Conservation (phyloP, 768 basidiomycete genomes). For the Podaxis pistillaris region DNA sequence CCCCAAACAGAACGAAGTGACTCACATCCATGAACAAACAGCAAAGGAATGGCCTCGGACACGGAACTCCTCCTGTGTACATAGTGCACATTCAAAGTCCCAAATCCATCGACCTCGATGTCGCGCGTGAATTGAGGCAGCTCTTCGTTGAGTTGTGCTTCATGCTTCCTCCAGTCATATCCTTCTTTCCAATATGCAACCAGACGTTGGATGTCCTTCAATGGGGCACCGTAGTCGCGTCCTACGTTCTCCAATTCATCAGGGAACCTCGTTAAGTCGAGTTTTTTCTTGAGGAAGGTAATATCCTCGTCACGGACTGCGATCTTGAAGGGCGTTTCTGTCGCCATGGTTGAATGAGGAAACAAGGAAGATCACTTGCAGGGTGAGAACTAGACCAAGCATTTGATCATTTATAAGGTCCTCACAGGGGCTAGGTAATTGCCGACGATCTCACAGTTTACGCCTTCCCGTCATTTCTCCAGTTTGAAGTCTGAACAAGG, state of each 20-base stretch:
- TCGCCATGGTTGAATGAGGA: slow-evolving; percentile 6
- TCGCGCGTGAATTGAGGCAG: slow-evolving; percentile 56
- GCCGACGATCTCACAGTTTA: too few species aligned
- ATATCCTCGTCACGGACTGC: slow-evolving; percentile 35
- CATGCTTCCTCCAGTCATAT: slow-evolving; percentile 53
- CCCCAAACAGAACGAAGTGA: slow-evolving; percentile 3
- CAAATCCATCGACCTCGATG: slow-evolving; percentile 46
- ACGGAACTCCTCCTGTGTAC: slow-evolving; percentile 48
- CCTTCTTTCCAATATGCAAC: slow-evolving; percentile 44
- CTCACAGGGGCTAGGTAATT: too few species aligned
- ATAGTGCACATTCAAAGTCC: slow-evolving; percentile 48
- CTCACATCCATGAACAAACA: slow-evolving; percentile 51
- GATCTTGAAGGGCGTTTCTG: slow-evolving; percentile 38
- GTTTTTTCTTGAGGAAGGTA: slow-evolving; percentile 34
- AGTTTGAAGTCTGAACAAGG: too few species aligned
- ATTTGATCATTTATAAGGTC: not conserved
- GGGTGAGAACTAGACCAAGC: not conserved
- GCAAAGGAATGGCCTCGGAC: slow-evolving; percentile 38
- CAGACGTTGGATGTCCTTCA: slow-evolving; percentile 45
- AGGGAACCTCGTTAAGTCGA: slow-evolving; percentile 37
- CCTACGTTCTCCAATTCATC: slow-evolving; percentile 39
- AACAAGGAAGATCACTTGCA: not conserved
- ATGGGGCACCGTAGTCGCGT: slow-evolving; percentile 44
- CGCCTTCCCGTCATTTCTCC: too few species aligned
- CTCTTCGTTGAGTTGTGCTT: slow-evolving; percentile 45